Percentiles rank a stretch among this genome's conserved stretches.
Conservation (phyloP, 148 eudicot genomes). For the Camellia japonica region DNA sequence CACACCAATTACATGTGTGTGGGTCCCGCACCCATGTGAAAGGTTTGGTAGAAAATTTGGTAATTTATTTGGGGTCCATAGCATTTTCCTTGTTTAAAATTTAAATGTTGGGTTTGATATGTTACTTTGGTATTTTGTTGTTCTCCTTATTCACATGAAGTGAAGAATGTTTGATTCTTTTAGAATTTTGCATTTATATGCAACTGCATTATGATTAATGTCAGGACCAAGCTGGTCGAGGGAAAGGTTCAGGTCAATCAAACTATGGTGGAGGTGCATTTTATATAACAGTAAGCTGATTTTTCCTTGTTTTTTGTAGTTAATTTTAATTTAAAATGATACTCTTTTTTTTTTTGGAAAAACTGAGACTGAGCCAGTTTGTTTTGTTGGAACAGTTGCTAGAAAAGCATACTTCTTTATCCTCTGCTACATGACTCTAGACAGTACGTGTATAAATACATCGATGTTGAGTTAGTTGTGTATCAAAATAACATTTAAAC, state of each 20-base stretch:
- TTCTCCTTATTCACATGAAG: background rate
- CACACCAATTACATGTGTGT: too few species aligned
- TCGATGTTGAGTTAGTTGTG: too few species aligned
- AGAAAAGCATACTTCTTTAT: background rate
- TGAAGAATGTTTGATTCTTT: background rate
- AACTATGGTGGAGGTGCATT: slow-evolving; percentile 30
- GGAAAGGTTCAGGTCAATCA: slow-evolving; percentile 41
- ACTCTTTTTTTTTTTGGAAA: background rate
- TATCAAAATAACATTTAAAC: too few species aligned
- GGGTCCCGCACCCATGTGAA: too few species aligned
- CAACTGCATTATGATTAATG: background rate
- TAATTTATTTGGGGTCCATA: too few species aligned
- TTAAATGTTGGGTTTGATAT: background rate
- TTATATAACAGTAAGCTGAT: slow-evolving; percentile 30
- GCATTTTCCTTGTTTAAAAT: background rate
- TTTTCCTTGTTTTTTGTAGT: slow-evolving; percentile 2
- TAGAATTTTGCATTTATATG: background rate
- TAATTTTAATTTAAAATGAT: background rate
- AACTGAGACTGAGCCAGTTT: background rate
- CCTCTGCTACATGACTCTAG: too few species aligned
- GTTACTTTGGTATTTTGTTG: background rate
- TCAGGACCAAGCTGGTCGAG: slow-evolving; percentile 41
- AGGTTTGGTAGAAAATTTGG: too few species aligned
- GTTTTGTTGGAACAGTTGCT: background rate
- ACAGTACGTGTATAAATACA: too few species aligned